Evolutionary conservation across 306 rosid genomes (phyloP).

Genomic region (Elaeagnus macrophylla): DNA sequence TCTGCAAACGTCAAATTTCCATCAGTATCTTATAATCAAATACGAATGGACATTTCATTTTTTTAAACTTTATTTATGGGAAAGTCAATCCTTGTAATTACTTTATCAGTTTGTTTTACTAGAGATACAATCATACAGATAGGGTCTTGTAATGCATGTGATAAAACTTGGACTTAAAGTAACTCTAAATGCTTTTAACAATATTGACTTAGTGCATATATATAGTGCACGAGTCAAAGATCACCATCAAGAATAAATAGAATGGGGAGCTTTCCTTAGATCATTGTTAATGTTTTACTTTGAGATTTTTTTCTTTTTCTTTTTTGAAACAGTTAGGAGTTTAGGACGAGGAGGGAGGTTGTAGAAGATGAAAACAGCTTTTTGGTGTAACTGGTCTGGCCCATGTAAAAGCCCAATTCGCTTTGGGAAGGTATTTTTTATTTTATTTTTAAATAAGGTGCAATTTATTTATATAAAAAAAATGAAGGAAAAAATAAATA

Average conservation of each 20-base stretch:
- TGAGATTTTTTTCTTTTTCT: no score
- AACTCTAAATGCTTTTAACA: not conserved
- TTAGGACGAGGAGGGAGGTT: no score
- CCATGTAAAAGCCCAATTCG: no score
- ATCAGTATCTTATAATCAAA: conserved; percentile 22
- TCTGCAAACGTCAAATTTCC: conserved; percentile 37
- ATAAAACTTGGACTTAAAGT: not conserved
- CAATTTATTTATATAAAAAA: no score
- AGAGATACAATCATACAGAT: not conserved
- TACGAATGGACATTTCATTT: not conserved
- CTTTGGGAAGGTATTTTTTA: no score
- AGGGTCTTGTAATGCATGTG: not conserved
- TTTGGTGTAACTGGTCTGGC: no score
- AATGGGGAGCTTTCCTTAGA: no score
- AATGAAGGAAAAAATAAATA: no score
- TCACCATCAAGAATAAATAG: not conserved
- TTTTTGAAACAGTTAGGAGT: no score
- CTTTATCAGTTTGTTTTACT: not conserved
- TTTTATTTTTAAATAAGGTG: no score
- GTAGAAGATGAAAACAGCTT: no score
- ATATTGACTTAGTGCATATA: not conserved
- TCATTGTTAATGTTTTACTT: no score
- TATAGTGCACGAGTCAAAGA: conserved; percentile 15
- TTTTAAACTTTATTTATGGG: not conserved
- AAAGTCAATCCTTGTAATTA: not conserved